Evolutionary conservation across 352 stramenopile species (phyloP), one percentile per base, ranked within the genome.

Genomic region (Globisporangium echinulatum): DNA sequence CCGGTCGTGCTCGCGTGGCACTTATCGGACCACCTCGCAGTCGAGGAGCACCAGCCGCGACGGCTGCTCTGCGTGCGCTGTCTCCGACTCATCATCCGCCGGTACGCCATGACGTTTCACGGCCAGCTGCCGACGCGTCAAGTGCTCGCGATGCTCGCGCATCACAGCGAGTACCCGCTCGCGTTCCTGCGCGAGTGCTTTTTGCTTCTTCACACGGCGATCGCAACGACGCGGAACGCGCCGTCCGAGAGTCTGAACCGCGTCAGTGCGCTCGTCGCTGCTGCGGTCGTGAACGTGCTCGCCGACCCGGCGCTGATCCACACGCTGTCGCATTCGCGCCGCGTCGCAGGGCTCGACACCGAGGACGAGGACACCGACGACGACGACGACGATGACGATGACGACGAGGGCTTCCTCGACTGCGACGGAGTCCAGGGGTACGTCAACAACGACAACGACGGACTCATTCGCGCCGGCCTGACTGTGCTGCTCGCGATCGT

Each of bases 71-170:
- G 81, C 52, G 64, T 90, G 9, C 76, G 75, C 17, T 92, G 85
- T 37, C 66, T 94, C 15, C 75, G 85, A 0, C 53, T 94, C 14
- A 61, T 88, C 42, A 81, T 92, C 47, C 76, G 72, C 43, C 82
- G 85, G 5, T 89, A 94, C 52, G 81, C 82, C 0, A 92, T 92
- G 79, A 64, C 83, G 4, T 84, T 94, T 63, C 77, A 92, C 56
- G 82, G 82, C 1, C 81, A 92, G 61, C 57, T 94, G 10, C 82
- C 85, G 0, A 86, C 67, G 0, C 70, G 77, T 14, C 69, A 78
- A 44, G 66, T 92, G 37, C 61, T 92, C 7, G 58, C 70, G n/a
- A 68, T 88, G 40, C 77, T 92, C 43, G 70, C 72, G n/a, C 72
- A 79, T 19, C 78, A 88, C 58, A 61, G 49, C 1, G 66, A 56